A percentile compares a stretch with the other conserved stretches of the same genome.
These are phyloP conservation scores for Thelonectria discophora DNA, from an alignment of 2,329 filamentous ascomycete genomes.

Conservation along the genomic window DNA sequence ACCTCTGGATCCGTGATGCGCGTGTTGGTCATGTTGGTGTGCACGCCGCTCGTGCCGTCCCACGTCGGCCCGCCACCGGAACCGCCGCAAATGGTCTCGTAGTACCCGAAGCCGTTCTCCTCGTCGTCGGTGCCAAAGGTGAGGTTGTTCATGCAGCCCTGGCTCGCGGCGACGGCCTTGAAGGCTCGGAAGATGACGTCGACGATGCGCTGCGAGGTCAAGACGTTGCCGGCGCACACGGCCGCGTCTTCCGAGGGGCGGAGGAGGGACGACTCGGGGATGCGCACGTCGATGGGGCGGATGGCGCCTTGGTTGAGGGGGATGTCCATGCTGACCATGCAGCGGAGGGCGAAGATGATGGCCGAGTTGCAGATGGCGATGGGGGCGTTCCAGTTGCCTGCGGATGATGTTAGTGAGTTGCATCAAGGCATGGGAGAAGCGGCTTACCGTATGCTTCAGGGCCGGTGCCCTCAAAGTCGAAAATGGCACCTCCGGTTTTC, in stretches of 20 bases:
- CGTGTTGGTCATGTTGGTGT: conserved; percentile 75
- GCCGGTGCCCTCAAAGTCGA: conserved; percentile 81
- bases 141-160: conserved; percentile 83
- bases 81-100: conserved; percentile 70
- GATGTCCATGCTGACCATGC: conserved; percentile 81
- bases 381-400: conserved; percentile 69
- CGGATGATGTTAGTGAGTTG: not conserved
- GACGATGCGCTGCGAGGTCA: conserved; percentile 52
- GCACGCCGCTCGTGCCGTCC: conserved; percentile 51
- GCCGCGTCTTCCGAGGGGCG: conserved; percentile 78
- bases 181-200: conserved; percentile 70
- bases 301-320: conserved; percentile 85
- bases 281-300: conserved; percentile 75
- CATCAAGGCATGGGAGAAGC: too few species aligned
- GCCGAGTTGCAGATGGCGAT: conserved; percentile 82
- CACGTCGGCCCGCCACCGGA: conserved; percentile 70
- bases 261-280: conserved; percentile 75
- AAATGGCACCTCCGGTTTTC: conserved; percentile 76
- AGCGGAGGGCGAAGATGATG: conserved; percentile 84
- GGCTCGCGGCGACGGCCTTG: conserved; percentile 77
- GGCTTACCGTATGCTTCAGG: conserved; percentile 77
- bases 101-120: conserved; percentile 52
- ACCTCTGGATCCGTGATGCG: conserved; percentile 67
- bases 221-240: conserved; percentile 81
- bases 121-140: conserved; percentile 75